Base-by-base conservation (phyloP, 768 basidiomycete genomes). In the Mrakia blollopis region DNA sequence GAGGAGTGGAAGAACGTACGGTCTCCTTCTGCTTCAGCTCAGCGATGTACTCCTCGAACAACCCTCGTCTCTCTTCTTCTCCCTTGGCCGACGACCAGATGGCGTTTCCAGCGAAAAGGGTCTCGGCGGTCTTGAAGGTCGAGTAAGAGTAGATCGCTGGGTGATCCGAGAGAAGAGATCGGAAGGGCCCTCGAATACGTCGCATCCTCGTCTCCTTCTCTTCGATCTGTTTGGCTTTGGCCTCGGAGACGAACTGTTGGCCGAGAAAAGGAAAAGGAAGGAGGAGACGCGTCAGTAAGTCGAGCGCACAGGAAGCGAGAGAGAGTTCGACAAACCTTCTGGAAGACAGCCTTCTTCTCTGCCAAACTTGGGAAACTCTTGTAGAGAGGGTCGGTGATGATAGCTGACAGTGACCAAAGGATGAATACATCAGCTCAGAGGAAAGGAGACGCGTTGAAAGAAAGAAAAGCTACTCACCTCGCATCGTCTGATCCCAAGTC, bases 401-500 rank as follows among this genome's bases (percentile, higher is more conserved):
- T 94, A 81, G 93, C 91, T 57, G 57, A 25, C 14, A 28, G 23
- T 4, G 16, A 50, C 16, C 16, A 7, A 50, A 50, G 18, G 47
- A 7, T 2, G 2, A 14, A 50, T 1, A 50, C 18, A 14, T 50
- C 47, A 50, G 47, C 13, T 41, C 13, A 21, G 18, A 50, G 18
- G 11, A 50, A 4, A 9, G 21, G 21, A 21, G 47, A 50, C 14
- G 47, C 47, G 47, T 50, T 18, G 47, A 50, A 16, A 14, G 44
- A 13, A 4, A 11, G 44, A 1, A 13, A 11, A 44, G 3, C 16
- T 4, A 57, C 57, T 57, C 13, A 57, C 57, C 57, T 82, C 95
- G 89, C 92, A 98, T 97, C 72, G 94, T 94, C 85, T 92, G 90
- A 83, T 99, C 97, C 97, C 97, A 99, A 50, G 93, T 93, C 92